Evolutionary conservation across 2,329 filamentous ascomycete species (phyloP), one percentile per base, ranked within the genome.

Genomic region (Monosporascus sp.): DNA sequence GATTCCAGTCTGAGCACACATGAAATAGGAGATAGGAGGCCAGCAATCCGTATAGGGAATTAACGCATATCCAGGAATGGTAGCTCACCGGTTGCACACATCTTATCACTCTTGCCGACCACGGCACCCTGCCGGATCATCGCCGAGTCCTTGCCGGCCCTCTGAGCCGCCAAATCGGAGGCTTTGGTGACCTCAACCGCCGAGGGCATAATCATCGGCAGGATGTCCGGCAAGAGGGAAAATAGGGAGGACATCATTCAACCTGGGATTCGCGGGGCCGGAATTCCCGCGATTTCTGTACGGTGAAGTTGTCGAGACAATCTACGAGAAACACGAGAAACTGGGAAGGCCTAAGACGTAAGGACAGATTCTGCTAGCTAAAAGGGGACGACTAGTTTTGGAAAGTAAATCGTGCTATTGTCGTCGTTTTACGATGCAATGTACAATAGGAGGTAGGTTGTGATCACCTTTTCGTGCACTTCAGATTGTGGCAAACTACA

Each of bases 1-100:
- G 47, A 50, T 56, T 55, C 56, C 54, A 54, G 61, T 70, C 56
- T 55, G 55, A 48, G 39, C 50, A 48, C 48, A 53, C 52, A 56
- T 53, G 43, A 50, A 48, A 50, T 48, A 9, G 48, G 44, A 50
- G 48, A 25, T 52, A 24, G 31, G 38, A 37, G 37, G 45, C 17
- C 9, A 46, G 37, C 35, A 20, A 48, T 20, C 41, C n/a, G 48
- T n/a, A 35, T 38, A 15, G 31, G 5, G 46, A 4, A 20, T 17
- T n/a, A 24, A 50, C 7, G 31, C 8, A 11, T 25, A 31, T 49
- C 36, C 24, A 31, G 18, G 15, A 9, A 20, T 17, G 36, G 37
- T 15, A 50, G 63, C 80, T 72, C 70, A 81, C 85, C 78, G 46
- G 83, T 83, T 31, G 85, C 84, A 65, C 86, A 88, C 69, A 90